Percentiles rank a stretch among this genome's conserved stretches.
Conservation (phyloP, 164 flowering plant genomes). For the Magnolia changhungtana region DNA sequence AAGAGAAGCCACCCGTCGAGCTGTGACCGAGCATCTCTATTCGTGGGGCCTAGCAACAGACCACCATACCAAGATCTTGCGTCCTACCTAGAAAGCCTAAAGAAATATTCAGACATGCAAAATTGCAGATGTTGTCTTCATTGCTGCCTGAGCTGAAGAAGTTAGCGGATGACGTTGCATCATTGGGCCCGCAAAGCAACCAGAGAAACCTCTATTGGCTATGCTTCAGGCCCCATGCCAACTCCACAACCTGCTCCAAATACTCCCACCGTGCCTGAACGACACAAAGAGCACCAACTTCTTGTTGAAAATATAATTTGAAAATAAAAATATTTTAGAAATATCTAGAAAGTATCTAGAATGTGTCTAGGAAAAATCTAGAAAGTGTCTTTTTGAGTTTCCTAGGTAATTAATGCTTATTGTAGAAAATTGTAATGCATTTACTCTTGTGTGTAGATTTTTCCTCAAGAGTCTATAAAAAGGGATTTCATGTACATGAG, state of each 20-base stretch:
- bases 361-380: too few relatives aligned
- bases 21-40: slow-evolving; percentile 34
- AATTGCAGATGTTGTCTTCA: neutral
- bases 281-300: slow-evolving; percentile 43
- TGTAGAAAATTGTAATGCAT: too few relatives aligned
- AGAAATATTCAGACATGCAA: slow-evolving; percentile 23
- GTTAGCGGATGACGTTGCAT: slow-evolving; percentile 1
- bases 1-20: slow-evolving; percentile 41
- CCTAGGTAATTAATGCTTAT: too few relatives aligned
- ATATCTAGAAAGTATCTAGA: too few relatives aligned
- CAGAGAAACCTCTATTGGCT: slow-evolving; percentile 44
- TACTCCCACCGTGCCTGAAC: slow-evolving; percentile 46
- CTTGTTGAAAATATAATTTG: too few relatives aligned
- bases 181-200: slow-evolving; percentile 33
- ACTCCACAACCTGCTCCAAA: slow-evolving; percentile 34
- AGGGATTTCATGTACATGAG: too few relatives aligned
- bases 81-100: slow-evolving; percentile 43
- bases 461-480: too few relatives aligned
- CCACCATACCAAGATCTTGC: slow-evolving; percentile 27
- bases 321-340: too few relatives aligned
- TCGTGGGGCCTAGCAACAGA: slow-evolving; percentile 48
- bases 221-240: slow-evolving; percentile 48
- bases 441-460: too few relatives aligned
- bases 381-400: too few relatives aligned
- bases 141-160: slow-evolving; percentile 3